Conservation (phyloP, 2,329 filamentous ascomycete genomes). For the Penicillium brevicompactum region DNA sequence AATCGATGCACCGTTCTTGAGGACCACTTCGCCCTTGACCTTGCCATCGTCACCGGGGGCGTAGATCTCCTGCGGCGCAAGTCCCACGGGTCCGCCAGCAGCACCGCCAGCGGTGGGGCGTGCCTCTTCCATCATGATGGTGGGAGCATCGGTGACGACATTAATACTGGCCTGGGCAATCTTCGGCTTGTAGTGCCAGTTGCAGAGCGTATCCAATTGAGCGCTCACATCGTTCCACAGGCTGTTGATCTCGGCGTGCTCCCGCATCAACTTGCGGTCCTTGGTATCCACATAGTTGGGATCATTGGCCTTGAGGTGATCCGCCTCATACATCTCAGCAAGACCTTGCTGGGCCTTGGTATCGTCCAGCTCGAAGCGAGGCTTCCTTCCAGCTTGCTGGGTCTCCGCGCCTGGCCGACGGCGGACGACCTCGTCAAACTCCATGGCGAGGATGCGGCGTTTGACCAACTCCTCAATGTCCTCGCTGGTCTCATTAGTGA, state of each 20-base stretch:
- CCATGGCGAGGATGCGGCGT: constrained; percentile 80
- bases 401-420: constrained; percentile 75
- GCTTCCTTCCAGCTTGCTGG: constrained; percentile 65
- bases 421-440: constrained; percentile 89
- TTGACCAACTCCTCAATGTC: constrained; percentile 94
- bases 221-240: constrained; percentile 81
- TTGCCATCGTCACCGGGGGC: constrained; percentile 68
- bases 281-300: constrained; percentile 78
- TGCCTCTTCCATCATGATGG: constrained; percentile 91
- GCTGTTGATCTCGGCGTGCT: constrained; percentile 78
- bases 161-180: constrained; percentile 78
- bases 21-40: constrained; percentile 70
- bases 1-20: constrained; percentile 75
- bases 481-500: constrained; percentile 88
- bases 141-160: constrained; percentile 87
- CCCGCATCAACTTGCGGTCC: constrained; percentile 78
- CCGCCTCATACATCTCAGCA: constrained; percentile 91
- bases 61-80: constrained; percentile 95
- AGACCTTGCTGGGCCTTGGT: constrained; percentile 83
- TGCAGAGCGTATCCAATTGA: constrained; percentile 85
- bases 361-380: constrained; percentile 80
- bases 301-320: constrained; percentile 77
- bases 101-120: constrained; percentile 78
- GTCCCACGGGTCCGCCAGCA: constrained; percentile 61
- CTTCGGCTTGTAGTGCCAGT: constrained; percentile 94